phyloP scores from a whole-genome alignment of 1,284 basidiomycete genomes.

The Vanrija sp. region DNA sequence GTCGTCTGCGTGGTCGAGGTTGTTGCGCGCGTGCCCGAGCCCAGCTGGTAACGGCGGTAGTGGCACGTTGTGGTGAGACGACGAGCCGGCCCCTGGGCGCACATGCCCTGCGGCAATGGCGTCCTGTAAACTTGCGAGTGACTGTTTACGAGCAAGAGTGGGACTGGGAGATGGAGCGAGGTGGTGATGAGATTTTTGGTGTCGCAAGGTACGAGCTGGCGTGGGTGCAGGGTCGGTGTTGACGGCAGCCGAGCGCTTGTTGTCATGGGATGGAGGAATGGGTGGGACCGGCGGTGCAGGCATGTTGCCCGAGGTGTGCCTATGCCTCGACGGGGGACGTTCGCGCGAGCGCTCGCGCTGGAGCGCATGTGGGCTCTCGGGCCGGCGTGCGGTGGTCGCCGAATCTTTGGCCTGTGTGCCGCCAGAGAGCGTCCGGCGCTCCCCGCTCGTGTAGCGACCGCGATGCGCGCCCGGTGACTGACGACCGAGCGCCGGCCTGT shows the following conservation, averaged over 20 bases:
- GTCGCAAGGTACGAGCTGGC: constrained; percentile 29
- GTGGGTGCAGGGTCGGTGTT: constrained; percentile 4
- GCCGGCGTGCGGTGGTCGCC: not conserved
- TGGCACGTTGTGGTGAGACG: not conserved
- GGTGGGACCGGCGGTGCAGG: constrained; percentile 16
- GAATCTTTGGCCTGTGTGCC: not conserved
- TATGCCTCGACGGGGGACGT: not conserved
- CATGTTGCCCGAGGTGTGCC: not conserved
- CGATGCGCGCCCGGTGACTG: not conserved
- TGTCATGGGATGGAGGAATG: not conserved
- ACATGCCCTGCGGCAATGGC: constrained; percentile 22
- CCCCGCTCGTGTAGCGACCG: not conserved
- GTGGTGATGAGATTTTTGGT: constrained; percentile 43
- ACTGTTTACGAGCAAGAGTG: constrained; percentile 37
- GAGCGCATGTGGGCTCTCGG: not conserved
- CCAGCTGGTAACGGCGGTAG: not conserved
- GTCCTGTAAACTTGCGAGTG: constrained; percentile 39
- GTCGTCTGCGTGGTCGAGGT: not conserved
- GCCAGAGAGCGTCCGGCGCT: not conserved
- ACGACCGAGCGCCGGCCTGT: not conserved
- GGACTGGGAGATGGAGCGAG: constrained; percentile 25
- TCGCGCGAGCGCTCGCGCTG: not conserved
- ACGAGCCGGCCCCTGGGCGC: constrained; percentile 5
- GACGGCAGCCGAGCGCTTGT: not conserved
- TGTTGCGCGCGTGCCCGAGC: not conserved